These are phyloP conservation scores for Sistotremastrum niveocremeum DNA, from an alignment of 768 basidiomycete genomes.

Conservation along the genomic window DNA sequence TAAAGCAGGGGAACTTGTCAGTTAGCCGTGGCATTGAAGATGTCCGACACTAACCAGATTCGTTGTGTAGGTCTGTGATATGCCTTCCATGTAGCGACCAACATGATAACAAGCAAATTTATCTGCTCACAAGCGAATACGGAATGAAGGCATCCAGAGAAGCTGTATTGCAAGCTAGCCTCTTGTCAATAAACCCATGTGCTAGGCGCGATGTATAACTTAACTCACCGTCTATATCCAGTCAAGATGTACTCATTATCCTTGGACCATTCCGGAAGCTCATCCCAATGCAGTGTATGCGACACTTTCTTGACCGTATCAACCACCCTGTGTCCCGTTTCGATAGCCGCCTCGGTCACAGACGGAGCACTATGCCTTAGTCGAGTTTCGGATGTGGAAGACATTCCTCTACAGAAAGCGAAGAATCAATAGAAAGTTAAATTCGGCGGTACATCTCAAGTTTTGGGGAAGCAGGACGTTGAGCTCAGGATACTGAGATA, in stretches of 20 bases:
- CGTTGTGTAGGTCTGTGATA: conserved; percentile 57
- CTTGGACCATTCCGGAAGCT: conserved; percentile 54
- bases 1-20: conserved; percentile 2
- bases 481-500: too few species aligned
- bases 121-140: conserved; percentile 49
- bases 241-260: conserved; percentile 62
- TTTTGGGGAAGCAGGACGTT: too few species aligned
- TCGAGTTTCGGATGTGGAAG: too few species aligned
- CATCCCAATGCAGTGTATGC: conserved; percentile 35
- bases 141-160: conserved; percentile 49
- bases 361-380: not conserved
- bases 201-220: conserved; percentile 4
- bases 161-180: conserved; percentile 42
- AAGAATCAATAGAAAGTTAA: too few species aligned
- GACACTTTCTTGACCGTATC: conserved; percentile 1
- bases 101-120: conserved; percentile 3
- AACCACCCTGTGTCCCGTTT: conserved; percentile 4
- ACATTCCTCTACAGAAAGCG: too few species aligned
- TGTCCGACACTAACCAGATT: conserved; percentile 37
- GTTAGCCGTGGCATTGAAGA: conserved; percentile 6
- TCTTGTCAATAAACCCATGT: not conserved
- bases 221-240: conserved; percentile 53
- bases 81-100: conserved; percentile 7
- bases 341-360: conserved; percentile 8
- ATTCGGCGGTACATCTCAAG: too few species aligned